Percentiles rank a stretch among this genome's conserved stretches.
Evolutionary conservation across 306 rosid genomes (phyloP).

Genomic region (Quercus agrifolia): DNA sequence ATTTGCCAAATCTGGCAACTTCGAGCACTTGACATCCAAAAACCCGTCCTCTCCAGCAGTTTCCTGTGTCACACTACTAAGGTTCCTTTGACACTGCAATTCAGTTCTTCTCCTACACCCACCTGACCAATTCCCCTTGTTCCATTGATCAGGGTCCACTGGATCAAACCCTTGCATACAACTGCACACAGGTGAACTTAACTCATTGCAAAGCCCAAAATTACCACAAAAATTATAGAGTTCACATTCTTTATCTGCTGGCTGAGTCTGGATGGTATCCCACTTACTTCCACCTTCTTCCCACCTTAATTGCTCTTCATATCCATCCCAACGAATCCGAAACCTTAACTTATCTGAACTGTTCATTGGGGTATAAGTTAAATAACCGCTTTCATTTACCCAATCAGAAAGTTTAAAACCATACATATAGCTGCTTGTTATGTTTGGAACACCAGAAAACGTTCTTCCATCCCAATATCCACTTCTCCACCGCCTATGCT

Average conservation of each 20-base stretch:
- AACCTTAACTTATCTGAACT: conserved; percentile 40
- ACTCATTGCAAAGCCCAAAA: conserved; percentile 48
- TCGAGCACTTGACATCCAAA: conserved; percentile 12
- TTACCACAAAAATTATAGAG: conserved; percentile 68
- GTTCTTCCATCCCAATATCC: conserved; percentile 68
- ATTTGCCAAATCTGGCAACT: conserved; percentile 72
- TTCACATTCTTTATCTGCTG: conserved; percentile 44
- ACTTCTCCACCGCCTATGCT: conserved; percentile 64
- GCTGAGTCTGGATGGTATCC: conserved; percentile 36
- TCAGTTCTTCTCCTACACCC: conserved; percentile 59
- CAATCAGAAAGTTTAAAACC: conserved; percentile 46
- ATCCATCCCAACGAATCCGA: conserved; percentile 58
- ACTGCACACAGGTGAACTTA: conserved; percentile 29
- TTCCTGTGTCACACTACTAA: conserved; percentile 10
- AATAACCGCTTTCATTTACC: conserved; percentile 12
- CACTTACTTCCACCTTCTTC: conserved; percentile 31
- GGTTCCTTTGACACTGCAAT: conserved; percentile 39
- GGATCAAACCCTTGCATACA: conserved; percentile 62
- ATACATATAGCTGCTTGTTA: conserved; percentile 26
- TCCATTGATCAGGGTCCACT: conserved; percentile 31
- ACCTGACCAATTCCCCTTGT: conserved; percentile 35
- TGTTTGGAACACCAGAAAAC: conserved; percentile 47
- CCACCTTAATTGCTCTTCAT: conserved; percentile 48
- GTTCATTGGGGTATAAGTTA: conserved; percentile 27
- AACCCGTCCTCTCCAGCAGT: conserved; percentile 59